Evolutionary conservation across 2,329 filamentous ascomycete species (phyloP).

Genomic region (Beauveria pseudobassiana): DNA sequence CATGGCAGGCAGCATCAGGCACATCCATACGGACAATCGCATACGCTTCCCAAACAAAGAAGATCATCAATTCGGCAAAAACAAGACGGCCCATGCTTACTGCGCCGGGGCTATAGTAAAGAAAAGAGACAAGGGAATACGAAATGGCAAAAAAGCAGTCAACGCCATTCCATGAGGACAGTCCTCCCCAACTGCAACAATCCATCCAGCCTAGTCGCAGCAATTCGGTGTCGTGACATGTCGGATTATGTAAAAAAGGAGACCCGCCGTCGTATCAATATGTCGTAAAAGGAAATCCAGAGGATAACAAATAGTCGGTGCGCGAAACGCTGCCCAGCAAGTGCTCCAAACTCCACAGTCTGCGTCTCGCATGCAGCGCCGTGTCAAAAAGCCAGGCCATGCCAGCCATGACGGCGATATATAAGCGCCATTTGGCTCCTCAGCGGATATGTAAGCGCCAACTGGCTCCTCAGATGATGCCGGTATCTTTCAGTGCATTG

Average conservation of each 20-base stretch:
- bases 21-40: background rate
- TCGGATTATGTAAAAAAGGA: constrained; percentile 7
- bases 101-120: constrained; percentile 9
- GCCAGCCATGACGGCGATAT: background rate
- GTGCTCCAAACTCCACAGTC: constrained; percentile 9
- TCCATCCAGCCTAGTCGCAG: background rate
- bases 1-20: background rate
- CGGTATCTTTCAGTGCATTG: constrained; percentile 95
- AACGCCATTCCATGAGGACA: constrained; percentile 9
- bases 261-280: constrained; percentile 7
- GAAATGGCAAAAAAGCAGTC: background rate
- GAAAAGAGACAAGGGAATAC: background rate
- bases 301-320: background rate
- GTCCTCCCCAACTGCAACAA: background rate
- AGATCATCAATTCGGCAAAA: constrained; percentile 4
- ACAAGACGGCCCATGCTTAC: constrained; percentile 5
- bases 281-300: constrained; percentile 5
- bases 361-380: background rate
- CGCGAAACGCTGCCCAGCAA: constrained; percentile 3
- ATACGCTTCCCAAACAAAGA: background rate
- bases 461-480: constrained; percentile 62
- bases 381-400: background rate
- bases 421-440: constrained; percentile 22
- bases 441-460: constrained; percentile 27
- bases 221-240: constrained; percentile 8